Evolutionary conservation across 495 filamentous ascomycete species (phyloP).

Genomic region (Aspergillus avenaceus): DNA sequence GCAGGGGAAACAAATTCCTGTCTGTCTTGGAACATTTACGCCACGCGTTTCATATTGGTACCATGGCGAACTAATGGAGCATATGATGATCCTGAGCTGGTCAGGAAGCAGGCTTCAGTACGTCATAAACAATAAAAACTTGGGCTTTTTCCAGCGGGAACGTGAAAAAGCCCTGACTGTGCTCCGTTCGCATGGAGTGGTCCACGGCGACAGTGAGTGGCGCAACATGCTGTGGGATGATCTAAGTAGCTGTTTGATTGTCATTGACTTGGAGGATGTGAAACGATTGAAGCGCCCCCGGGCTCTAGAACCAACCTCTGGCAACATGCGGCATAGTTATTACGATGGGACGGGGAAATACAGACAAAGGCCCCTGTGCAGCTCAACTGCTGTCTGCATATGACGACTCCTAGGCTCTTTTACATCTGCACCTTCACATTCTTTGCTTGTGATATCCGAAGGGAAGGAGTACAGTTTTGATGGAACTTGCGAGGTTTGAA

Average conservation of each 20-base stretch:
- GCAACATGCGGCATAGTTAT: too few relatives aligned
- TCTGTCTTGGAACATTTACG: conserved; percentile 20
- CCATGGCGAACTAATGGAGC: conserved; percentile 19
- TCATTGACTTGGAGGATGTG: conserved; percentile 23
- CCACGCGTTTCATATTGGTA: conserved; percentile 23
- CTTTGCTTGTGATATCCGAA: too few relatives aligned
- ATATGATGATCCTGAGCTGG: conserved; percentile 25
- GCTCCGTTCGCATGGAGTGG: conserved; percentile 11
- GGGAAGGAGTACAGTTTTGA: too few relatives aligned
- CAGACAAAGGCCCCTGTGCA: too few relatives aligned
- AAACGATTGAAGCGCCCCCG: conserved; percentile 13
- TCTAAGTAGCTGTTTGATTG: conserved; percentile 4
- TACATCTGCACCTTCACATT: too few relatives aligned
- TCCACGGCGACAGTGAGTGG: conserved; percentile 21
- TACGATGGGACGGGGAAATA: too few relatives aligned
- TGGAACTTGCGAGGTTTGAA: too few relatives aligned
- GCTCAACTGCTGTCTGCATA: too few relatives aligned
- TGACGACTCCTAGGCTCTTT: too few relatives aligned
- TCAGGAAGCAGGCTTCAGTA: conserved; percentile 20
- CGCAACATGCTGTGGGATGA: conserved; percentile 23
- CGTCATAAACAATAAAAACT: conserved; percentile 17
- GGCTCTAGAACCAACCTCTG: conserved; percentile 3
- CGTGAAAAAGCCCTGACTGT: conserved; percentile 12
- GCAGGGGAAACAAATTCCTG: conserved; percentile 19
- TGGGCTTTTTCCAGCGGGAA: conserved; percentile 15